Evolutionary conservation across 164 flowering plant genomes (phyloP), one percentile per base, ranked within the genome.

Genomic region (Liquidambar formosana): DNA sequence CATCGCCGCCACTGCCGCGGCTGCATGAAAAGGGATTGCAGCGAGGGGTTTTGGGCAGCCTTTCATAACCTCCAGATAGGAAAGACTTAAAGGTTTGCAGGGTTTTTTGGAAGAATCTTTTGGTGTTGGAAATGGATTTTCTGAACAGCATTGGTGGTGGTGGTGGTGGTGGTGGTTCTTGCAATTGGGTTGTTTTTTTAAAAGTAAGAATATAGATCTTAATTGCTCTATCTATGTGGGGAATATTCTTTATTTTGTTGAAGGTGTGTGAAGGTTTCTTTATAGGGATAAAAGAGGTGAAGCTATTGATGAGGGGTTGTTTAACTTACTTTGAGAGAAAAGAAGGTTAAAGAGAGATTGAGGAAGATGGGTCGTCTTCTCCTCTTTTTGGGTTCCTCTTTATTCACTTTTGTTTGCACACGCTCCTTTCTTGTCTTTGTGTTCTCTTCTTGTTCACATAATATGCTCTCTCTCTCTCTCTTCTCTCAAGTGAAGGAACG

Each of bases 121-220:
- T 86, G 76, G 95, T 80, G 48, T 70, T 80, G 56, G 81, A 77
- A 43, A 89, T 63, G 68, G 93, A 68, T 41, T 75, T 79, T 66
- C 75, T 82, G 10, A 87, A 80, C 74, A 86, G 53, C 88, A 83
- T 84, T 80, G 77, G 49, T 51, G 75, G 72, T n/a, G n/a, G n/a
- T n/a, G n/a, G n/a, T n/a, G n/a, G n/a, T n/a, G n/a, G n/a, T n/a
- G n/a, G n/a, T n/a, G n/a, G n/a, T n/a, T n/a, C n/a, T n/a, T n/a
- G n/a, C n/a, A n/a, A n/a, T n/a, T n/a, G n/a, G n/a, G n/a, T n/a
- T n/a, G n/a, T n/a, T n/a, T n/a, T n/a, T n/a, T n/a, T n/a, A n/a
- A n/a, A n/a, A n/a, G n/a, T n/a, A n/a, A n/a, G n/a, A n/a, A n/a
- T n/a, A n/a, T n/a, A n/a, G n/a, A n/a, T n/a, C n/a, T n/a, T n/a